Conservation (phyloP, 495 filamentous ascomycete genomes). For the Podospora pseudopauciseta region DNA sequence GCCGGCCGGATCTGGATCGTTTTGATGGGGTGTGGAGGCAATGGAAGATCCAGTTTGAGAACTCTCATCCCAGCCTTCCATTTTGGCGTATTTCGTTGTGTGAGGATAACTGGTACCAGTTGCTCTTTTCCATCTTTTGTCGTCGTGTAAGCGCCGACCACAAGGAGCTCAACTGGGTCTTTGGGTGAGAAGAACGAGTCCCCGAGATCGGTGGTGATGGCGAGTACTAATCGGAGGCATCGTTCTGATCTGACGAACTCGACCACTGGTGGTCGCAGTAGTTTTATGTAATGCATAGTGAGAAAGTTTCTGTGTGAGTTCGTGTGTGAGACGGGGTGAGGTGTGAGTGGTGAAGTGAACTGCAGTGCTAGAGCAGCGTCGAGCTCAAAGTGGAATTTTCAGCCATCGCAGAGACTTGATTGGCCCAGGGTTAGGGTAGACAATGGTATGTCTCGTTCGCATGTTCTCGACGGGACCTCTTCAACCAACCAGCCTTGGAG, state of each 20-base stretch:
- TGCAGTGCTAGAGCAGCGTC: neutral
- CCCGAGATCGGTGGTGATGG: constrained; percentile 87
- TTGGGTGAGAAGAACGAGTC: constrained; percentile 75
- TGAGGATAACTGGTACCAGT: constrained; percentile 36
- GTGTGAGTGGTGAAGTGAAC: neutral
- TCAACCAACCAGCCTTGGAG: too few relatives aligned
- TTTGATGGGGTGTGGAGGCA: constrained; percentile 28
- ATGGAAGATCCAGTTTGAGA: constrained; percentile 37
- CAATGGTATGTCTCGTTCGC: too few relatives aligned
- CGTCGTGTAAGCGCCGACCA: constrained; percentile 47
- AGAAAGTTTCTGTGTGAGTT: neutral
- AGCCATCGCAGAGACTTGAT: neutral
- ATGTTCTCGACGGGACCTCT: too few relatives aligned
- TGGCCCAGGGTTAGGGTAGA: neutral
- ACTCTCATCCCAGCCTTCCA: constrained; percentile 44
- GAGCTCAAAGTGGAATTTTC: neutral
- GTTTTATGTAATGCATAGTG: constrained; percentile 70
- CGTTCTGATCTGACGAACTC: constrained; percentile 36
- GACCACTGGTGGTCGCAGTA: constrained; percentile 61
- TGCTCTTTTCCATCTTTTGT: constrained; percentile 42
- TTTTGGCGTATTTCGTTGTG: constrained; percentile 14
- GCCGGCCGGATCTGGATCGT: constrained; percentile 38
- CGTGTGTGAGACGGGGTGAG: neutral
- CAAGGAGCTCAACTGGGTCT: constrained; percentile 52
- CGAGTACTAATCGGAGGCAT: constrained; percentile 51